Conservation (phyloP, 306 rosid genomes). For the Acacia acuminata region DNA sequence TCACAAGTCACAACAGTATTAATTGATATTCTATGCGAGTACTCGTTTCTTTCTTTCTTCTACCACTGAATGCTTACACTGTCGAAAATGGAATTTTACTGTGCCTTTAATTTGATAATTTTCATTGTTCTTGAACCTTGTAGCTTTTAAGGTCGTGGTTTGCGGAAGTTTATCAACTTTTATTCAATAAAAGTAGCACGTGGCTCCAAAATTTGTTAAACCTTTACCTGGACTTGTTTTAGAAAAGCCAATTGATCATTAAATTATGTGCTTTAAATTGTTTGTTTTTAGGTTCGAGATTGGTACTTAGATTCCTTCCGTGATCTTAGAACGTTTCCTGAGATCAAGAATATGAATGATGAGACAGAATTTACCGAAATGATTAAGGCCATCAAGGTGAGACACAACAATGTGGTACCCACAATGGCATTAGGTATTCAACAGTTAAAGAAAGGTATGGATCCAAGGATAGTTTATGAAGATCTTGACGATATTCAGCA, state of each 20-base stretch:
- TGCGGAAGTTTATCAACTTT: not conserved
- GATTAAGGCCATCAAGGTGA: slow-evolving; percentile 93
- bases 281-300: slow-evolving; percentile 74
- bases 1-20: not conserved
- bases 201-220: slow-evolving; percentile 8
- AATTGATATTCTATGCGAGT: not conserved
- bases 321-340: slow-evolving; percentile 81
- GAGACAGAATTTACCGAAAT: slow-evolving; percentile 79
- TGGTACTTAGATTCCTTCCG: slow-evolving; percentile 97
- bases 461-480: slow-evolving; percentile 50
- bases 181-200: not conserved
- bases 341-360: slow-evolving; percentile 62
- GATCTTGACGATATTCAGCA: slow-evolving; percentile 85
- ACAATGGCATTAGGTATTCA: slow-evolving; percentile 97
- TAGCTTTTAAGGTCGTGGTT: not conserved
- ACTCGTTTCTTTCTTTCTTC: not conserved
- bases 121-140: not conserved
- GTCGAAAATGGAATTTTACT: not conserved
- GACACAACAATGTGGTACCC: slow-evolving; percentile 97
- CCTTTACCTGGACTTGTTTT: slow-evolving; percentile 7
- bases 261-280: slow-evolving; percentile 15
- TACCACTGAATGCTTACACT: not conserved
- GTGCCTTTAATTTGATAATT: slow-evolving; percentile 2
- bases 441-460: slow-evolving; percentile 77
- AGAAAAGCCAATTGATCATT: not conserved